phyloP scores from a whole-genome alignment of 129 eudicot genomes.

The Helianthus annuus region HanXRQr2.0-SUNRISE NC_035446.2:71468739-71469238 shows the following conservation, averaged over 20 bases:
- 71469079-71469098: conserved; percentile 81
- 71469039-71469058: conserved; percentile 78
- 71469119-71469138: conserved; percentile 85
- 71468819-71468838: conserved; percentile 76
- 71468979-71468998: conserved; percentile 79
- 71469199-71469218: conserved; percentile 41
- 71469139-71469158: conserved; percentile 89
- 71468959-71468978: conserved; percentile 89
- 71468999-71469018: conserved; percentile 77
- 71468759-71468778: conserved; percentile 38
- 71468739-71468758: conserved; percentile 46
- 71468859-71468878: conserved; percentile 87
- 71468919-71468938: conserved; percentile 79
- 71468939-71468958: conserved; percentile 80
- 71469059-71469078: conserved; percentile 82
- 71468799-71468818: conserved; percentile 25
- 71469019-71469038: conserved; percentile 87
- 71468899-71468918: conserved; percentile 84
- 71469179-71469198: conserved; percentile 84
- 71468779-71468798: conserved; percentile 20
- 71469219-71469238: neutral
- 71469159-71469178: conserved; percentile 82
- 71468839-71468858: conserved; percentile 89
- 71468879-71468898: conserved; percentile 85
- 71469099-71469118: conserved; percentile 80